A percentile compares a stretch with the other conserved stretches of the same genome.
These are phyloP conservation scores for Heimioporus punctisporus DNA, from an alignment of 1,284 basidiomycete genomes.

Conservation along the genomic window DNA sequence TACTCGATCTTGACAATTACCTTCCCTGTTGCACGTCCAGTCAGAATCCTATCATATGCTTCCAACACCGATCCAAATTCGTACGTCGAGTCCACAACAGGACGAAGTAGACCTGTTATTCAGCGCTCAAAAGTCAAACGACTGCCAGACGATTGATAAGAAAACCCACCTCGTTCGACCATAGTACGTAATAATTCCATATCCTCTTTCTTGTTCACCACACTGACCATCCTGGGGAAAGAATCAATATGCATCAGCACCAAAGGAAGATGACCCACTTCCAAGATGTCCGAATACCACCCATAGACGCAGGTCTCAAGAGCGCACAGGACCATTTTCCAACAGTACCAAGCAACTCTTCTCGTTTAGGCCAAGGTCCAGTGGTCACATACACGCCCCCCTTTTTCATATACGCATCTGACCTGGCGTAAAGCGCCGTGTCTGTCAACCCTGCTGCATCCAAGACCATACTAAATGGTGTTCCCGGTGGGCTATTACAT, in stretches of 20 bases:
- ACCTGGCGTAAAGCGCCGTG: slow-evolving; percentile 40
- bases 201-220: slow-evolving; percentile 13
- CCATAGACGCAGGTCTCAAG: slow-evolving; percentile 44
- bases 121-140: background rate
- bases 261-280: slow-evolving; percentile 33
- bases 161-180: slow-evolving; percentile 24
- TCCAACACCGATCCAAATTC: slow-evolving; percentile 56
- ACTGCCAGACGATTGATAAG: background rate
- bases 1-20: slow-evolving; percentile 53
- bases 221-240: slow-evolving; percentile 8
- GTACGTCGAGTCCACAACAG: slow-evolving; percentile 63
- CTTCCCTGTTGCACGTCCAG: slow-evolving; percentile 62
- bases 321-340: slow-evolving; percentile 24
- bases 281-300: slow-evolving; percentile 46
- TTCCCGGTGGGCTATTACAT: slow-evolving; percentile 33
- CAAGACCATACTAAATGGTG: slow-evolving; percentile 45
- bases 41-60: slow-evolving; percentile 64
- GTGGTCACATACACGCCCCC: slow-evolving; percentile 47
- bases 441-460: slow-evolving; percentile 40
- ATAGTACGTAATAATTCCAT: slow-evolving; percentile 8
- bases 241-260: background rate
- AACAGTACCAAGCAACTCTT: slow-evolving; percentile 7
- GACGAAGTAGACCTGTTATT: slow-evolving; percentile 49
- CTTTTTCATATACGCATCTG: slow-evolving; percentile 45
- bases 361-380: slow-evolving; percentile 38